Conservation (phyloP, 2,329 filamentous ascomycete genomes). For the Fusarium ramigenum region DNA sequence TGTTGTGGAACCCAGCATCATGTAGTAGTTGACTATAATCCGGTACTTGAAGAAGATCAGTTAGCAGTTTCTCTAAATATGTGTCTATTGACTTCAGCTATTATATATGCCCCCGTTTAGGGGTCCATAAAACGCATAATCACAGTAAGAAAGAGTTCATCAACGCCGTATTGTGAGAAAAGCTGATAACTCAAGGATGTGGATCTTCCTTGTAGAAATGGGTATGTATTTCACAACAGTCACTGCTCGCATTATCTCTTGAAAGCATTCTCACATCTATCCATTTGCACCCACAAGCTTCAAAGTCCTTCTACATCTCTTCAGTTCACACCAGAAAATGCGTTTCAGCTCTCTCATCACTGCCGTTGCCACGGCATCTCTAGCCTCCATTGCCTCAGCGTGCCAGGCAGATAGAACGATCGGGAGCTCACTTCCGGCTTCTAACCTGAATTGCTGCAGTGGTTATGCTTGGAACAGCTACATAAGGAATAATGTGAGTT, state of each 20-base stretch:
- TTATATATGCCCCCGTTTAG: accelerated
- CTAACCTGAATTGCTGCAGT: not conserved
- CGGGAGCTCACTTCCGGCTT: not conserved
- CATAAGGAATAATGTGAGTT: not conserved
- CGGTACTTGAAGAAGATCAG: not conserved
- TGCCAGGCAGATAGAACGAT: not conserved
- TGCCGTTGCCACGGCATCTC: not conserved
- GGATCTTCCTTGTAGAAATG: accelerated
- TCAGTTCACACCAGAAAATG: not conserved
- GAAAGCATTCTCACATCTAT: not conserved
- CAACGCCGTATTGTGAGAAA: accelerated
- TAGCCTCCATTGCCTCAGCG: not conserved
- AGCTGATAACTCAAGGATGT: not conserved
- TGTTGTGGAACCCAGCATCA: accelerated
- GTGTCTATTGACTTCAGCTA: too few relatives aligned
- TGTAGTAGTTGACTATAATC: accelerated
- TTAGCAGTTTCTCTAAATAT: too few relatives aligned
- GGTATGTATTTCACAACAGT: accelerated
- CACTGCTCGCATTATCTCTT: too few relatives aligned
- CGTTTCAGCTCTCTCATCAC: not conserved
- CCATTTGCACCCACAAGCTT: not conserved
- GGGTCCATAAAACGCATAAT: too few relatives aligned
- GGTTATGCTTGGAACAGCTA: not conserved
- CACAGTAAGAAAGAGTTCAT: not conserved
- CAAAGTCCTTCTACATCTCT: not conserved